These are phyloP conservation scores for Phytophthora nicotianae DNA, from an alignment of 352 stramenopile genomes.

Conservation along the genomic window DNA sequence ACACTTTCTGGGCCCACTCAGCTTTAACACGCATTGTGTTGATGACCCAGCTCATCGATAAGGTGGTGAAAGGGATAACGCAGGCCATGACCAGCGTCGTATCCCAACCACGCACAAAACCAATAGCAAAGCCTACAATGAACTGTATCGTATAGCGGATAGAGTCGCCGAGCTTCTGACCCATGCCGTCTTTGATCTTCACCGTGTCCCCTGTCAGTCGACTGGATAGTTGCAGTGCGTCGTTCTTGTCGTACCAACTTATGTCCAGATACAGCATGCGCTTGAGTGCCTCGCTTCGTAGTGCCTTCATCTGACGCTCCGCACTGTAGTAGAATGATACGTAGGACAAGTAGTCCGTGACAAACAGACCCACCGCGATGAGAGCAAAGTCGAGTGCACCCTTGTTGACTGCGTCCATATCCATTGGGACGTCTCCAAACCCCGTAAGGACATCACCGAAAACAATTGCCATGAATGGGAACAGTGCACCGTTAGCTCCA, in stretches of 20 bases:
- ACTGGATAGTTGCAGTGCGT: conserved; percentile 39
- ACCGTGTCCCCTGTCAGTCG: conserved; percentile 44
- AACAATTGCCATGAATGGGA: conserved; percentile 52
- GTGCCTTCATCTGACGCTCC: conserved; percentile 47
- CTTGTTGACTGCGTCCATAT: conserved; percentile 30
- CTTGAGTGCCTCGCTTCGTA: conserved; percentile 39
- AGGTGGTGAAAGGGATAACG: conserved; percentile 37
- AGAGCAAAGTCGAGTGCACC: conserved; percentile 39
- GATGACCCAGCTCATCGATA: conserved; percentile 41
- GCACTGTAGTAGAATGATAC: conserved; percentile 39
- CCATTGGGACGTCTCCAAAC: conserved; percentile 33
- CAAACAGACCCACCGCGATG: conserved; percentile 41
- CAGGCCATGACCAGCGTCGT: conserved; percentile 46
- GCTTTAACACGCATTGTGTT: conserved; percentile 29
- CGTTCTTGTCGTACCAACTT: conserved; percentile 48
- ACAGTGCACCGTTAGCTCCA: conserved; percentile 40
- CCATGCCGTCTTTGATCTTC: conserved; percentile 56
- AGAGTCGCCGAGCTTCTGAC: conserved; percentile 43
- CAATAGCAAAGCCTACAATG: conserved; percentile 41
- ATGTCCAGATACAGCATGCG: conserved; percentile 56
- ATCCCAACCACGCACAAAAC: conserved; percentile 45
- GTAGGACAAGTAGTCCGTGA: conserved; percentile 43
- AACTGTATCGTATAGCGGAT: conserved; percentile 43
- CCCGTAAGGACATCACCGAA: conserved; percentile 43
- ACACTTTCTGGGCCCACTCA: conserved; percentile 39